phyloP scores from a whole-genome alignment of 176 grass and related monocot species.

The Eleusine coracana region DNA sequence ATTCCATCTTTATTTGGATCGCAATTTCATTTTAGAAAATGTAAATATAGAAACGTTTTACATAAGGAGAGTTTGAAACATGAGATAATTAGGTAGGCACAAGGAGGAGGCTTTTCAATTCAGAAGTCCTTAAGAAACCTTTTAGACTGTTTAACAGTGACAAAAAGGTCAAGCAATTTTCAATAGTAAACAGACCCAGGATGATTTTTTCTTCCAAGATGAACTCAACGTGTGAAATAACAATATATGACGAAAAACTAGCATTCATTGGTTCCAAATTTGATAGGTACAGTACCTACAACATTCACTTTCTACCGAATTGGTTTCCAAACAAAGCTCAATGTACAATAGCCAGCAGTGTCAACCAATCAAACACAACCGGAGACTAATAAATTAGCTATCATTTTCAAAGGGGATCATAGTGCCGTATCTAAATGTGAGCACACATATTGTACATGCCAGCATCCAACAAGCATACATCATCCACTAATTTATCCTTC shows the following conservation, averaged over 20 bases:
- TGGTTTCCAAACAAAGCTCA: not conserved
- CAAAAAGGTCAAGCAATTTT: not conserved
- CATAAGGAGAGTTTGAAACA: no score
- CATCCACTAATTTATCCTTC: no score
- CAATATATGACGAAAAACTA: not conserved
- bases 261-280: not conserved
- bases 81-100: not conserved
- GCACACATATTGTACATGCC: no score
- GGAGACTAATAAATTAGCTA: no score
- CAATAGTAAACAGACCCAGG: not conserved
- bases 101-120: not conserved
- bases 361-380: constrained; percentile 7
- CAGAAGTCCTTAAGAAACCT: not conserved
- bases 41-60: not conserved
- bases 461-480: no score
- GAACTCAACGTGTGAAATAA: not conserved
- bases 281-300: not conserved
- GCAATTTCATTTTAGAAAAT: not conserved
- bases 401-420: no score
- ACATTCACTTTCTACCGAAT: no score
- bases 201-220: not conserved
- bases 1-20: constrained; percentile 16
- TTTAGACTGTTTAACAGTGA: not conserved
- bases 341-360: not conserved
- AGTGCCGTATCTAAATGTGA: no score